Evolutionary conservation across 805 yeast species (phyloP).

Genomic region (Saturnispora quitensis): DNA sequence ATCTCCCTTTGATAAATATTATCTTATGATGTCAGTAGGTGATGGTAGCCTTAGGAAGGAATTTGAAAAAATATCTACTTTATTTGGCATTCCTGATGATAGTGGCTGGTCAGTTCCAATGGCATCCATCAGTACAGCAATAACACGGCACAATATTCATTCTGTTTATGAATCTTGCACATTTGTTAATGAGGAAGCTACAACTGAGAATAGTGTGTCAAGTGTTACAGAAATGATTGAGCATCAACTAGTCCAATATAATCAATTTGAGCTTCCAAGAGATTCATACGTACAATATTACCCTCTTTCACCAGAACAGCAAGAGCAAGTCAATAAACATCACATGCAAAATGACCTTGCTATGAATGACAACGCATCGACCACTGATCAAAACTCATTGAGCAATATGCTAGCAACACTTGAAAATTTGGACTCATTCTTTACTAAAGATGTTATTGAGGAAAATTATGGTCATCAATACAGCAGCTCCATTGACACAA

Average conservation of each 20-base stretch:
- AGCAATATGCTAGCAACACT: constrained; percentile 90
- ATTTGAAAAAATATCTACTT: constrained; percentile 75
- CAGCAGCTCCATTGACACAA: constrained; percentile 55
- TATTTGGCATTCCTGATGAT: constrained; percentile 91
- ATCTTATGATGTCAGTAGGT: constrained; percentile 85
- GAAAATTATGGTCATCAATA: constrained; percentile 33
- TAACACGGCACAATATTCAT: constrained; percentile 87
- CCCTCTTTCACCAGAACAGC: constrained; percentile 22
- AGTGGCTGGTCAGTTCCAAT: constrained; percentile 96
- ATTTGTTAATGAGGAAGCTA: constrained; percentile 31
- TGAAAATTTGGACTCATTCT: constrained; percentile 82
- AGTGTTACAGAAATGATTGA: not conserved
- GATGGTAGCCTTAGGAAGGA: constrained; percentile 69
- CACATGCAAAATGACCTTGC: constrained; percentile 14
- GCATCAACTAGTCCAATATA: constrained; percentile 1
- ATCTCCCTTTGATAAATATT: constrained; percentile 83
- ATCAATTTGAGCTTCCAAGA: constrained; percentile 7
- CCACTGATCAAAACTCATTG: constrained; percentile 58
- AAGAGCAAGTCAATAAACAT: constrained; percentile 18
- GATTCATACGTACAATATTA: constrained; percentile 28
- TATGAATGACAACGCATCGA: constrained; percentile 38
- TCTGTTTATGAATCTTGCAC: constrained; percentile 88
- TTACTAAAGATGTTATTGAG: constrained; percentile 47
- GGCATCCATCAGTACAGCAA: constrained; percentile 86
- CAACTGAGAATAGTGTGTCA: not conserved